phyloP scores from a whole-genome alignment of 352 stramenopile genomes.

The Globisporangium cylindrosporum region DNA sequence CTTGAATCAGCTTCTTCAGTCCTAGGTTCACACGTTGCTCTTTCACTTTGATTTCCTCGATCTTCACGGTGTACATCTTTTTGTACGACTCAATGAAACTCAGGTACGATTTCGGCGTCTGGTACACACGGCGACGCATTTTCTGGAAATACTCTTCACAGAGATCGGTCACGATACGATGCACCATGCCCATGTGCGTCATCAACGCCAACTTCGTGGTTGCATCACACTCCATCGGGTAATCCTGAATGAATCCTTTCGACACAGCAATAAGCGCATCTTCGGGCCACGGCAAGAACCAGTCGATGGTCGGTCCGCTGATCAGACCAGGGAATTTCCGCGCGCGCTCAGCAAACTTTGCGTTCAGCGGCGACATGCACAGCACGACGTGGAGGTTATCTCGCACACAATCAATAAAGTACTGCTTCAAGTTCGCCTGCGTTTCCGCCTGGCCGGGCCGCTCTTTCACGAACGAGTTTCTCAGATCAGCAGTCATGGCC shows the following conservation, averaged over 20 bases:
- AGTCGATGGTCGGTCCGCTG: slow-evolving; percentile 97
- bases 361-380: slow-evolving; percentile 99
- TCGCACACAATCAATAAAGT: slow-evolving; percentile 97
- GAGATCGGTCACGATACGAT: slow-evolving; percentile 96
- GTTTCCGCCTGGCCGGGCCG: slow-evolving; percentile 93
- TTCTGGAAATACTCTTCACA: slow-evolving; percentile 99
- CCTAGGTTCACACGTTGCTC: slow-evolving; percentile 96
- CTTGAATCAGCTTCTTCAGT: slow-evolving; percentile 97
- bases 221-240: slow-evolving; percentile 92
- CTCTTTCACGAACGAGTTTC: slow-evolving; percentile 94
- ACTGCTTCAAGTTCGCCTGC: slow-evolving; percentile 96
- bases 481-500: slow-evolving; percentile 97
- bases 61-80: slow-evolving; percentile 94
- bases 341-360: slow-evolving; percentile 95
- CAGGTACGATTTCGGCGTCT: slow-evolving; percentile 98
- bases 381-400: slow-evolving; percentile 98
- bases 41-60: slow-evolving; percentile 95
- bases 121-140: slow-evolving; percentile 96
- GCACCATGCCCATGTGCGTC: slow-evolving; percentile 98
- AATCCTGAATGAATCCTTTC: slow-evolving; percentile 96
- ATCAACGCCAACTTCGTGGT: slow-evolving; percentile 89
- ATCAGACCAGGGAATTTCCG: slow-evolving; percentile 98
- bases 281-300: slow-evolving; percentile 99
- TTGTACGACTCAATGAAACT: slow-evolving; percentile 99
- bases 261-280: slow-evolving; percentile 97